Evolutionary conservation across 176 grass and related monocot species (phyloP).

Genomic region (Ananas comosus): DNA sequence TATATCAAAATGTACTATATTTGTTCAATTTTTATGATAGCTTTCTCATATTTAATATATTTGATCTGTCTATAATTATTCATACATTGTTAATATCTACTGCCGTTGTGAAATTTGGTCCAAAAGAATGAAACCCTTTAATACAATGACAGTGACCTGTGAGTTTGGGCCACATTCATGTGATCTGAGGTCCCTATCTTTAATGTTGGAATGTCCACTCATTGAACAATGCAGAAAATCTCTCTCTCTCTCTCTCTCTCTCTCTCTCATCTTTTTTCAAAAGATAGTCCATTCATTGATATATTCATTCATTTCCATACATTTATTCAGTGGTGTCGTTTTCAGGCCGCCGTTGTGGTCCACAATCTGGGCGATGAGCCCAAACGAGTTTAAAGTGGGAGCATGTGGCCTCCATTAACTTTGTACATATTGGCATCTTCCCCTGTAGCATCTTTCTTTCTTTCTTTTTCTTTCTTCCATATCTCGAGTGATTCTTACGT

Average conservation of each 20-base stretch:
- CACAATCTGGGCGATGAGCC: neutral
- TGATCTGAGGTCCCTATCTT: conserved; percentile 33
- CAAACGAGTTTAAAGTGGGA: conserved; percentile 1
- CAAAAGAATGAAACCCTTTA: no score
- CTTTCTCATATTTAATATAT: no score
- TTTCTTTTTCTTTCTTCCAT: neutral
- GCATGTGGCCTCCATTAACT: conserved; percentile 14
- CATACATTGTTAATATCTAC: no score
- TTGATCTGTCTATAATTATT: no score
- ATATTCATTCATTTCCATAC: neutral
- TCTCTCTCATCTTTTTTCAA: neutral
- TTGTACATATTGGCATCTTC: neutral
- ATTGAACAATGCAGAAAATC: conserved; percentile 17
- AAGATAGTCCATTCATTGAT: neutral
- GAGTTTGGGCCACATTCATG: conserved; percentile 27
- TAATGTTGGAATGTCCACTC: conserved; percentile 1
- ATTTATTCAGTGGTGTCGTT: neutral
- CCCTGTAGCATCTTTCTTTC: conserved; percentile 24
- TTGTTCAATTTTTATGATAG: no score
- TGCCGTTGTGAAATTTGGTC: no score
- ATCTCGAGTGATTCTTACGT: conserved; percentile 34
- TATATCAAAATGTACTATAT: no score
- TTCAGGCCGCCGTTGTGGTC: neutral
- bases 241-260: conserved; percentile 8
- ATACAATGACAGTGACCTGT: conserved; percentile 4